A percentile compares a stretch with the other conserved stretches of the same genome.
Conservation (phyloP, 345 rosid genomes). For the Lepidium sativum region DNA sequence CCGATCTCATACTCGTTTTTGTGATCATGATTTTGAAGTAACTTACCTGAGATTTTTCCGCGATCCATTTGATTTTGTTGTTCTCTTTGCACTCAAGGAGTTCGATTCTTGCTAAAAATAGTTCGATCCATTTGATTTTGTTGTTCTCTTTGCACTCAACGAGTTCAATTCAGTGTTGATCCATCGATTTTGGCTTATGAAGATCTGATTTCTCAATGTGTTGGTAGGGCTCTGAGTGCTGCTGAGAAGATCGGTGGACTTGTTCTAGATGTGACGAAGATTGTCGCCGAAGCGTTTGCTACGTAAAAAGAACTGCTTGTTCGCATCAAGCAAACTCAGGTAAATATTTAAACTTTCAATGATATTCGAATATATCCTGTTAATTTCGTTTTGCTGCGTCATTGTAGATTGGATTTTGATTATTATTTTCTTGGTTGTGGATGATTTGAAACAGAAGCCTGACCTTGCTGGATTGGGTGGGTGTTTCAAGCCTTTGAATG, state of each 20-base stretch:
- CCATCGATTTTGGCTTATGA: conserved; percentile 76
- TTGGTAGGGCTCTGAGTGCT: conserved; percentile 47
- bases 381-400: not conserved
- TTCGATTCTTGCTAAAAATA: not conserved
- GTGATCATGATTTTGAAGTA: not conserved
- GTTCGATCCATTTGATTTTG: conserved; percentile 11
- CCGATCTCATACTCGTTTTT: too few relatives aligned
- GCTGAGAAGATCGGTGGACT: conserved; percentile 91
- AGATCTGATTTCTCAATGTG: conserved; percentile 48
- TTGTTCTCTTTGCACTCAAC: too few relatives aligned
- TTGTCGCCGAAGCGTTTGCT: conserved; percentile 57
- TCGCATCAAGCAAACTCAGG: conserved; percentile 67
- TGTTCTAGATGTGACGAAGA: conserved; percentile 63
- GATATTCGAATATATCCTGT: not conserved
- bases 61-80: conserved; percentile 7
- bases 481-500: conserved; percentile 81
- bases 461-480: conserved; percentile 58
- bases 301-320: conserved; percentile 61
- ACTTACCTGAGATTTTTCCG: not conserved
- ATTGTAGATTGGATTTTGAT: conserved; percentile 8
- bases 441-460: conserved; percentile 55
- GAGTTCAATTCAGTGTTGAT: too few relatives aligned
- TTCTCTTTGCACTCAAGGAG: not conserved
- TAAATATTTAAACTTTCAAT: not conserved
- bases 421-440: not conserved